Conservation (phyloP, 2,329 filamentous ascomycete species). For the Tolypocladium guangdongense region DNA sequence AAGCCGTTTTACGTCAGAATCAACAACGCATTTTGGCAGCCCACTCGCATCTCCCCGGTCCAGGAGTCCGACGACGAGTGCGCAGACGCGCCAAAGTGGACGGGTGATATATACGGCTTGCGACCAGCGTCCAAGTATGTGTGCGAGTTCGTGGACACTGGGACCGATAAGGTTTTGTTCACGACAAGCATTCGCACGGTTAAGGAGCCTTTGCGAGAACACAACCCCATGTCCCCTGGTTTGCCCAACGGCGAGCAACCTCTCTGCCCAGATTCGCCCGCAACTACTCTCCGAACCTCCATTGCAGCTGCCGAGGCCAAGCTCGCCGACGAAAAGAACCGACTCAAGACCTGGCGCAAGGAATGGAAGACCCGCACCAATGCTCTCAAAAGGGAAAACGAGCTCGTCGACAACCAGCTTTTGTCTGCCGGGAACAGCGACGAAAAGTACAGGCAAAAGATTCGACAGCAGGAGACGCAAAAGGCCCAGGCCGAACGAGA, state of each 20-base stretch:
- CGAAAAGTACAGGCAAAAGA: conserved; percentile 64
- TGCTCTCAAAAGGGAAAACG: conserved; percentile 61
- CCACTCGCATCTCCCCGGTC: conserved; percentile 55
- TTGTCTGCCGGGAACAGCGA: conserved; percentile 61
- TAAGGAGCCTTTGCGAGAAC: conserved; percentile 28
- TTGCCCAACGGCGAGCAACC: conserved; percentile 42
- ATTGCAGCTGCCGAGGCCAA: conserved; percentile 63
- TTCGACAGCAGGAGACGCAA: conserved; percentile 64
- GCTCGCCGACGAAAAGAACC: conserved; percentile 56
- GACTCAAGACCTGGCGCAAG: conserved; percentile 60
- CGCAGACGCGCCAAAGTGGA: conserved; percentile 47
- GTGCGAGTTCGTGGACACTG: conserved; percentile 64
- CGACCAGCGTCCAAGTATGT: conserved; percentile 67
- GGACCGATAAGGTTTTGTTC: conserved; percentile 55
- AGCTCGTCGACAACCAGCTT: conserved; percentile 54
- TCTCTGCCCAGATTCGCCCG: conserved; percentile 63
- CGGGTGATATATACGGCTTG: conserved; percentile 58
- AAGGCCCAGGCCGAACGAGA: conserved; percentile 55
- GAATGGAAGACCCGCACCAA: conserved; percentile 63
- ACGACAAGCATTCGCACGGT: conserved; percentile 60
- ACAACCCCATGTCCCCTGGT: conserved; percentile 16
- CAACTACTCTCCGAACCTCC: conserved; percentile 65
- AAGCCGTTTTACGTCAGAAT: conserved; percentile 73
- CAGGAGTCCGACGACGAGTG: conserved; percentile 16
- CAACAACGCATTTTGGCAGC: conserved; percentile 72